Evolutionary conservation across 1,284 basidiomycete genomes (phyloP).

Genomic region (Marasmius fiardii): DNA sequence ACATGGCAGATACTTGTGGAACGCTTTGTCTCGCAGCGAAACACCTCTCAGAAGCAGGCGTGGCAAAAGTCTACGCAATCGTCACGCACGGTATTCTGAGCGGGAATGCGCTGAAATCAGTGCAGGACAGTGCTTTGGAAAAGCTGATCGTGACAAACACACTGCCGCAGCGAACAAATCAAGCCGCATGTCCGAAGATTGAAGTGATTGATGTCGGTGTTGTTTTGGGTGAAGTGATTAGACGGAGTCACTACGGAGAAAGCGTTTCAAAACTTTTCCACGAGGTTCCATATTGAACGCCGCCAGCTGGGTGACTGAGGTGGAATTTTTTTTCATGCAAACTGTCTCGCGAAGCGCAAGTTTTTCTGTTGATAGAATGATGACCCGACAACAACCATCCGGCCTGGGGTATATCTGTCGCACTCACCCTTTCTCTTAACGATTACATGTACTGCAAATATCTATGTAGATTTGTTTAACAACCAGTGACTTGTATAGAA

Average conservation of each 20-base stretch:
- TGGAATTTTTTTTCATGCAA: neutral
- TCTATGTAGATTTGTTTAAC: too few relatives aligned
- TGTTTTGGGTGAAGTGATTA: conserved; percentile 95
- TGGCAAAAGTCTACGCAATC: conserved; percentile 83
- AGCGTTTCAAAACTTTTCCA: conserved; percentile 82
- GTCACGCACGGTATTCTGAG: conserved; percentile 98
- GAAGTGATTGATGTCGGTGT: conserved; percentile 96
- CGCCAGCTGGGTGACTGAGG: neutral
- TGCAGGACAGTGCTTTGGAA: conserved; percentile 79
- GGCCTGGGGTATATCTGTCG: neutral
- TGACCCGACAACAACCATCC: neutral
- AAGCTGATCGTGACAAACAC: conserved; percentile 99
- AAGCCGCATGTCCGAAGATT: conserved; percentile 77
- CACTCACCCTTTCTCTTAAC: too few relatives aligned
- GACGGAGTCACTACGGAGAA: conserved; percentile 86
- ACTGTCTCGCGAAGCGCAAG: neutral
- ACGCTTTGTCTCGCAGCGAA: conserved; percentile 92
- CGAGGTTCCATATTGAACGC: conserved; percentile 73
- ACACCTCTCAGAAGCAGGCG: conserved; percentile 90
- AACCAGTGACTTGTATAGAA: too few relatives aligned
- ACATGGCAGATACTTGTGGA: conserved; percentile 99
- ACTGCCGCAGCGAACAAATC: conserved; percentile 86
- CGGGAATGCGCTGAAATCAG: conserved; percentile 78
- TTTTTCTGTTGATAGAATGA: neutral
- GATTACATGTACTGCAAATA: too few relatives aligned